These are phyloP conservation scores for Moringa oleifera DNA, from an alignment of 345 rosid species.

Conservation along the genomic window DNA sequence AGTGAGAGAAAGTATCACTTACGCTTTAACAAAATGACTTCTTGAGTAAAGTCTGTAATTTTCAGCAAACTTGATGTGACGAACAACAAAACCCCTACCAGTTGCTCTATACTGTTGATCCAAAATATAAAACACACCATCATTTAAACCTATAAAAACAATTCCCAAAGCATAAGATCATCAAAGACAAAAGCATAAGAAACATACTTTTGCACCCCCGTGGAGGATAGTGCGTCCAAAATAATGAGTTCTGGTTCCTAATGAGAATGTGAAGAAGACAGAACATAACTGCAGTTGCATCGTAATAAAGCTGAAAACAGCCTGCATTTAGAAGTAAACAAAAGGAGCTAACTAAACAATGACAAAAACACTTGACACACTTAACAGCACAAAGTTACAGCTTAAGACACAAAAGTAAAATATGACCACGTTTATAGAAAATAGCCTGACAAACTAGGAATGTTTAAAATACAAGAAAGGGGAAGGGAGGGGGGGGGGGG, in stretches of 20 bases:
- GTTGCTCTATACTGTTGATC: conserved; percentile 86
- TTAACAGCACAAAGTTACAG: not conserved
- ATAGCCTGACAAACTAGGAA: not conserved
- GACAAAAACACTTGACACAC: not conserved
- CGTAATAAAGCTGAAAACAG: conserved; percentile 90
- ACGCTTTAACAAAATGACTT: conserved; percentile 99
- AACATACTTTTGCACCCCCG: conserved; percentile 91
- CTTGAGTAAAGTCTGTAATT: conserved; percentile 95
- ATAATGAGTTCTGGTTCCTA: conserved; percentile 96
- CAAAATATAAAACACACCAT: conserved; percentile 19
- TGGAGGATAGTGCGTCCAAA: conserved; percentile 99
- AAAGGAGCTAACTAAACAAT: not conserved
- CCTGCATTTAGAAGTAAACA: conserved; percentile 44
- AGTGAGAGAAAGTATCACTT: conserved; percentile 26
- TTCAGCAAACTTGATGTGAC: conserved; percentile 94
- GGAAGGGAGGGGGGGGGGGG: too few relatives aligned
- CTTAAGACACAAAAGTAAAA: not conserved
- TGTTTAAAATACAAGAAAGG: too few relatives aligned
- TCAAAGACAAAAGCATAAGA: conserved; percentile 5
- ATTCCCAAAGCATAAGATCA: not conserved
- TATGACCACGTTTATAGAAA: not conserved
- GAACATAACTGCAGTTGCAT: conserved; percentile 98
- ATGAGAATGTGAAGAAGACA: conserved; percentile 96
- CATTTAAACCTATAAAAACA: conserved; percentile 8
- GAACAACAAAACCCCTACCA: conserved; percentile 98